Base-by-base conservation (phyloP, 1,284 basidiomycete species). In the Cryptococcus hybrid region DNA sequence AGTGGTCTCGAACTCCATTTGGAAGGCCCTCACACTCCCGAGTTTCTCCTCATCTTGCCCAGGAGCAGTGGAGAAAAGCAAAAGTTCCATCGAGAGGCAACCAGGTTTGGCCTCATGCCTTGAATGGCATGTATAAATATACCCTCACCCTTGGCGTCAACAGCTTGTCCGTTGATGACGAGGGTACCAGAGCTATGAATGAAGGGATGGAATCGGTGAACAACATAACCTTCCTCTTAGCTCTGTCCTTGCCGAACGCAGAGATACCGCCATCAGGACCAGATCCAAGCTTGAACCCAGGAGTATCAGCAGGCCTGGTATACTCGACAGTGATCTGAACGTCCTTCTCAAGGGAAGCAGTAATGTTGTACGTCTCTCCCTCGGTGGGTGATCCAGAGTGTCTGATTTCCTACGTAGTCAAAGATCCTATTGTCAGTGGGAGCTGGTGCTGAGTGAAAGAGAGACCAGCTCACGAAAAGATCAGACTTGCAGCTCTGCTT, bases 61-160 rank as follows among this genome's bases (percentile, higher is more conserved):
- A 82, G 68, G 70, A 3, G 69, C 67, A 51, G 76, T 77, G 37
- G 83, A 81, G 83, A 99, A 99, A 90, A 85, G 53, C 83, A 88
- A 81, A 99, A 99, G 82, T 98, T 98, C 96, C 96, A 99, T 24
- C 87, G 82, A 13, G 90, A 82, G 3, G 96, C 96, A 62, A 97
- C 63, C 56, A 93, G 84, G 78, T 99, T 92, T 54, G 94, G 92
- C 8, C 93, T 86, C 92, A 99, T 97, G 69, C 94, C 95, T 78
- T 99, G 96, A 75, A 99, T 95, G 35, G 96, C 95, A 77, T 96
- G 91, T 24, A 96, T 84, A 73, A 97, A 89, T 86, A 93, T 90
- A 42, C 90, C 94, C n/a, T 86, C 82, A 45, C 91, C 93, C 40
- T 84, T 81, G 45, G 87, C 82, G 43, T 85, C 74, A 58, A 84